Evolutionary conservation across 257 asterid genomes (phyloP), one percentile per base, ranked within the genome.

Genomic region (Pogostemon cablin): DNA sequence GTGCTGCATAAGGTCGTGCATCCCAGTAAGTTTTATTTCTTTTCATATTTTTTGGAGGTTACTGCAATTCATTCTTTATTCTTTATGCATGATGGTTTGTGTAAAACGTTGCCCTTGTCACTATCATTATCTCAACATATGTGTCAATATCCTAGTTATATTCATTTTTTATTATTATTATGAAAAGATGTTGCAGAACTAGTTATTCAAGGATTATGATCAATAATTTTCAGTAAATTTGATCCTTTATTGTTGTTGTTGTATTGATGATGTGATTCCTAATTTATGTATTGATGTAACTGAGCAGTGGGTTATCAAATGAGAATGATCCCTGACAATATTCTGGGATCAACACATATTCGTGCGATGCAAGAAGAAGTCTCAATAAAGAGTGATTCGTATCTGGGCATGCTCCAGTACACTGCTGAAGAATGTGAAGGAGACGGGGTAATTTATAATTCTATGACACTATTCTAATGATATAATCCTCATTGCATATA

Each of bases 321-420:
- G 84, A 81, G 84, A 76, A 80, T 84, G 78, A 81, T 76, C 38
- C 83, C 81, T 6, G 84, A 74, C 68, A 74, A 87, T 62, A 81
- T 84, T 56, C 78, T 81, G 49, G 96, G 92, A 43, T 72, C 82
- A 41, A 77, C 91, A 55, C 89, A 86, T 58, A 34, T 71, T 25
- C 88, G 90, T 49, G 88, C 87, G 15, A 80, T 90, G 73, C 82
- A 82, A 79, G 90, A 86, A 83, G 90, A 86, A 62, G 88, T 83
- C 60, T 69, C 82, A 2, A 86, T 76, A 69, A 90, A 84, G 81
- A 83, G 86, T 58, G 90, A 86, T 41, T 34, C 56, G 57, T 84
- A 80, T 77, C 82, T 83, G 38, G 68, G 79, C 79, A 68, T 81
- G 90, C 96, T 90, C 72, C 84, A 68, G 80, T 75, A 72, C 67